Evolutionary conservation across 352 stramenopile species (phyloP).

Genomic region (Globisporangium spinosum): DNA sequence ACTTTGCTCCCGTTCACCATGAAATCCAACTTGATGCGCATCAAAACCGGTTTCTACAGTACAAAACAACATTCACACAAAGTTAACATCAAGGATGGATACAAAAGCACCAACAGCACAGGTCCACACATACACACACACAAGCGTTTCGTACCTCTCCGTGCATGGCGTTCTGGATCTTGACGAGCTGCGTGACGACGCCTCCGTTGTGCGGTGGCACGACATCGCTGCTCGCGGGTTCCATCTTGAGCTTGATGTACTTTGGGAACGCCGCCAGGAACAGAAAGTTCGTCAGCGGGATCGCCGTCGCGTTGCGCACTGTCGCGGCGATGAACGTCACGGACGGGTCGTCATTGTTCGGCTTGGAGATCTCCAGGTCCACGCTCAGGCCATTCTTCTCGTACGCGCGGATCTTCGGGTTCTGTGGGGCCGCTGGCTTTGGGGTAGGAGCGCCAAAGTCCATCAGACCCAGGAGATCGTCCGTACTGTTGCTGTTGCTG

Average conservation of each 20-base stretch:
- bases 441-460: constrained; percentile 53
- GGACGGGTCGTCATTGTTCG: constrained; percentile 89
- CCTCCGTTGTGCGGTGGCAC: constrained; percentile 82
- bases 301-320: constrained; percentile 89
- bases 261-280: constrained; percentile 95
- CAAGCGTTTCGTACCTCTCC: constrained; percentile 60
- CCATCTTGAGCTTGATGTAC: constrained; percentile 98
- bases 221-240: constrained; percentile 91
- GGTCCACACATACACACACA: neutral
- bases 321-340: constrained; percentile 91
- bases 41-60: constrained; percentile 80
- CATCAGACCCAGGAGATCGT: constrained; percentile 69
- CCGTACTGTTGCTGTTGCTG: constrained; percentile 19
- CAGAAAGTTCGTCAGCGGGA: constrained; percentile 90
- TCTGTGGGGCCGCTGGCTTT: constrained; percentile 26
- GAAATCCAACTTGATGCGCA: constrained; percentile 85
- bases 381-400: constrained; percentile 95
- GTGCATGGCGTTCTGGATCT: constrained; percentile 94
- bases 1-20: constrained; percentile 80
- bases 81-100: neutral
- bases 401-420: constrained; percentile 88
- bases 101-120: neutral
- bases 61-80: constrained; percentile 8
- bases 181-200: constrained; percentile 92
- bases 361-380: constrained; percentile 90